Conservation (phyloP, 805 yeast genomes). For the Millerago galiae region DNA sequence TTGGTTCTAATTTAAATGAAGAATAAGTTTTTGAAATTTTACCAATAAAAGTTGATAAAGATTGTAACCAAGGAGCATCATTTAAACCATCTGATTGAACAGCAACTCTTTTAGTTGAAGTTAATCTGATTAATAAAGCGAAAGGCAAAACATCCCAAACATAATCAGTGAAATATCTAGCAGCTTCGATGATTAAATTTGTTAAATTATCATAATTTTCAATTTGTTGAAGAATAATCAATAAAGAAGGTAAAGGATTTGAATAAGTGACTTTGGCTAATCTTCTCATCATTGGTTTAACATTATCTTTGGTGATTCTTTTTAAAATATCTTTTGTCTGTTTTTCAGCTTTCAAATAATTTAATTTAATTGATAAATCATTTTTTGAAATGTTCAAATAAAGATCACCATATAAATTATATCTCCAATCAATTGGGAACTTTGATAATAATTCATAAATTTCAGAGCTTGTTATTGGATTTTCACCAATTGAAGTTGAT, state of each 20-base stretch:
- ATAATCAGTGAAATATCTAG: constrained; percentile 63
- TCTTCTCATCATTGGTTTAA: constrained; percentile 62
- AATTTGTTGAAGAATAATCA: constrained; percentile 68
- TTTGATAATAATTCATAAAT: constrained; percentile 47
- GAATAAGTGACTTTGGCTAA: constrained; percentile 65
- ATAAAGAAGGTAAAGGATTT: constrained; percentile 74
- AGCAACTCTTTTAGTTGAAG: constrained; percentile 55
- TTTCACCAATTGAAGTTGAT: constrained; percentile 38
- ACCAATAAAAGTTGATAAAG: constrained; percentile 74
- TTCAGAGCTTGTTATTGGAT: constrained; percentile 54
- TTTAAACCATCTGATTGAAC: constrained; percentile 75
- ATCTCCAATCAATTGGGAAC: constrained; percentile 60
- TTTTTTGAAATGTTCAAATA: constrained; percentile 50
- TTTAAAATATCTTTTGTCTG: constrained; percentile 73
- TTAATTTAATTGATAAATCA: constrained; percentile 47
- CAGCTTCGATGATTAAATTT: constrained; percentile 70
- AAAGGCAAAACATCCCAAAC: constrained; percentile 84
- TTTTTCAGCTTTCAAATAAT: constrained; percentile 64
- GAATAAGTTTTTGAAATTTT: constrained; percentile 51
- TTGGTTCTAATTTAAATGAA: constrained; percentile 53
- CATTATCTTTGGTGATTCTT: constrained; percentile 75
- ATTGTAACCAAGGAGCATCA: constrained; percentile 80
- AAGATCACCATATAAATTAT: constrained; percentile 76
- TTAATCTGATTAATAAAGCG: constrained; percentile 63
- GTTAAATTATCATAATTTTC: constrained; percentile 90